phyloP scores from a whole-genome alignment of 2,329 filamentous ascomycete genomes.

The Sclerotinia nivalis region DNA sequence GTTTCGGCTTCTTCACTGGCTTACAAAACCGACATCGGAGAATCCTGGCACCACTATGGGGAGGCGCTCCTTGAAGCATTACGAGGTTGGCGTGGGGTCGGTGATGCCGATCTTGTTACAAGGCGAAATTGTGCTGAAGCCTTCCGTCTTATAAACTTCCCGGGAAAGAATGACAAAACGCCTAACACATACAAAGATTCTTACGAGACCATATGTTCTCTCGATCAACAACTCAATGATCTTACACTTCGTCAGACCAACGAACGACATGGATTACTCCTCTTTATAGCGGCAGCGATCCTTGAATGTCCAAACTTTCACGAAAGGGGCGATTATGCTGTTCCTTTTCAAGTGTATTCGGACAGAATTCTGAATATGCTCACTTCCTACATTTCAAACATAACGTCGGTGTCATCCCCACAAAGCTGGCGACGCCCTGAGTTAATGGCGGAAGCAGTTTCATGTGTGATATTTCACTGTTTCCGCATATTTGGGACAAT shows the following conservation, averaged over 20 bases:
- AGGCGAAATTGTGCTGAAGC: conserved; percentile 70
- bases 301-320: background rate
- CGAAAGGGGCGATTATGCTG: background rate
- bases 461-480: conserved; percentile 6
- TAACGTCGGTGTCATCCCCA: background rate
- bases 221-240: conserved; percentile 26
- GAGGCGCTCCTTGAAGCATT: conserved; percentile 68
- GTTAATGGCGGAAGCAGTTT: conserved; percentile 14
- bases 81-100: conserved; percentile 84
- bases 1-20: conserved; percentile 67
- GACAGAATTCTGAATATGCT: background rate
- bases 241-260: conserved; percentile 58
- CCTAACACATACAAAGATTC: background rate
- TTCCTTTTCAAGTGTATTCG: background rate
- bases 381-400: conserved; percentile 5
- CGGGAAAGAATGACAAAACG: background rate
- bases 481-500: conserved; percentile 1
- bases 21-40: conserved; percentile 42
- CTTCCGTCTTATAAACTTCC: conserved; percentile 44
- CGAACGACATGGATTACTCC: conserved; percentile 66
- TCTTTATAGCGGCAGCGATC: conserved; percentile 53
- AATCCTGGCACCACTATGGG: conserved; percentile 51
- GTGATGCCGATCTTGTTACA: conserved; percentile 72
- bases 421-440: conserved; percentile 40
- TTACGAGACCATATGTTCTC: background rate